A percentile compares a stretch with the other conserved stretches of the same genome.
phyloP scores from a whole-genome alignment of 148 eudicot genomes.

The Mesembryanthemum crystallinum region DNA sequence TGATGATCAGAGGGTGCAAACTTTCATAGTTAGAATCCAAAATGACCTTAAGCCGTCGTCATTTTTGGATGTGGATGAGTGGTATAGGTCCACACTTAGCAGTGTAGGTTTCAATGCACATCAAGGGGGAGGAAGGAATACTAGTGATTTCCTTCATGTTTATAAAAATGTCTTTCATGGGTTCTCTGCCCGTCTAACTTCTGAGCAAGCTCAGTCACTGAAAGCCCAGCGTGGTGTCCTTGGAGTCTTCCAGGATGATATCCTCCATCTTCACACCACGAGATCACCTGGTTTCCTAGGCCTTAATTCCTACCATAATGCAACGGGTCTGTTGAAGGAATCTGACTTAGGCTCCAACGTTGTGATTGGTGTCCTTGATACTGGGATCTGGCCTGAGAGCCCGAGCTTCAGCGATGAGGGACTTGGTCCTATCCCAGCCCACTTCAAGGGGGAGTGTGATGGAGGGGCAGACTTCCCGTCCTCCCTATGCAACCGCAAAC shows the following conservation, averaged over 20 bases:
- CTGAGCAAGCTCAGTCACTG: constrained; percentile 15
- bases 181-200: constrained; percentile 23
- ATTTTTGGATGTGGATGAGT: constrained; percentile 21
- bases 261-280: constrained; percentile 26
- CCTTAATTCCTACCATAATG: constrained; percentile 23
- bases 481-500: constrained; percentile 51
- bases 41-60: constrained; percentile 19
- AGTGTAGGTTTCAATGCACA: not conserved
- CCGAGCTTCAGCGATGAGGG: constrained; percentile 57
- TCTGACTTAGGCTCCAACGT: constrained; percentile 30
- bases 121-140: not conserved
- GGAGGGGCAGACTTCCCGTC: constrained; percentile 43
- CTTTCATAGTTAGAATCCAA: constrained; percentile 21
- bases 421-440: constrained; percentile 46
- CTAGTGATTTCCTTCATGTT: constrained; percentile 15
- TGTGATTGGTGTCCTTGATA: constrained; percentile 64
- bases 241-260: constrained; percentile 14
- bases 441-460: constrained; percentile 58
- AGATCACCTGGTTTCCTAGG: constrained; percentile 33
- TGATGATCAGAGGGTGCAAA: constrained; percentile 1
- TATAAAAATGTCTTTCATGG: constrained; percentile 33
- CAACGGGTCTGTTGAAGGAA: constrained; percentile 18
- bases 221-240: constrained; percentile 14
- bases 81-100: constrained; percentile 24
- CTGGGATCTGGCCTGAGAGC: constrained; percentile 66